Conservation (phyloP, 805 yeast species). For the Myxozyma nipponensis region DNA sequence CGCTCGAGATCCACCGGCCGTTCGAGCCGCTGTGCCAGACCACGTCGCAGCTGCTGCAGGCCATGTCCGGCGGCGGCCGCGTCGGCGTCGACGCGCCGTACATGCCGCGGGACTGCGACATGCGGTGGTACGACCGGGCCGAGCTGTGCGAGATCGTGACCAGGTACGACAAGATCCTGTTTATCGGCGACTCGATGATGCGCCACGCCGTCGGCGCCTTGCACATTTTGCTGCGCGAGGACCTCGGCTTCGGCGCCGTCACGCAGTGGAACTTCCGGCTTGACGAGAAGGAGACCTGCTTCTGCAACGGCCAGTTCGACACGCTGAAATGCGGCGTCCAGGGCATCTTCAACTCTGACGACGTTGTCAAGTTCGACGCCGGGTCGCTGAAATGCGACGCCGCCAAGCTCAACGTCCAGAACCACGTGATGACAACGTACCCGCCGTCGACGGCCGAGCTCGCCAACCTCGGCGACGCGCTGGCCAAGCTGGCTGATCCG, state of each 20-base stretch:
- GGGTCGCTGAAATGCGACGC: slow-evolving; percentile 22
- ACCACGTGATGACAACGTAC: slow-evolving; percentile 26
- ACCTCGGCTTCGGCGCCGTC: slow-evolving; percentile 27
- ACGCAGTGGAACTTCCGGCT: slow-evolving; percentile 27
- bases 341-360: slow-evolving; percentile 27
- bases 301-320: slow-evolving; percentile 28
- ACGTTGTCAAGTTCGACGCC: slow-evolving; percentile 23
- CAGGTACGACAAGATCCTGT: slow-evolving; percentile 20
- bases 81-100: slow-evolving; percentile 27
- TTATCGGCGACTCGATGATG: slow-evolving; percentile 27
- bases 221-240: slow-evolving; percentile 25
- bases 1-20: slow-evolving; percentile 26
- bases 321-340: slow-evolving; percentile 26
- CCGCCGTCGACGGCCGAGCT: slow-evolving; percentile 26
- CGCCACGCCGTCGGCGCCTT: slow-evolving; percentile 28
- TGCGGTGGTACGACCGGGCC: slow-evolving; percentile 27
- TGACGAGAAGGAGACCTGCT: slow-evolving; percentile 24
- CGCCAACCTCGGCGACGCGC: slow-evolving; percentile 18
- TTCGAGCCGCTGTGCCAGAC: slow-evolving; percentile 25
- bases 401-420: slow-evolving; percentile 15
- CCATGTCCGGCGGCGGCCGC: slow-evolving; percentile 28
- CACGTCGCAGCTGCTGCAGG: slow-evolving; percentile 12
- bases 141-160: slow-evolving; percentile 22
- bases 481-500: slow-evolving; percentile 5
- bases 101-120: slow-evolving; percentile 28